Conservation (phyloP, 768 basidiomycete genomes). For the Inosperma sp. region DNA sequence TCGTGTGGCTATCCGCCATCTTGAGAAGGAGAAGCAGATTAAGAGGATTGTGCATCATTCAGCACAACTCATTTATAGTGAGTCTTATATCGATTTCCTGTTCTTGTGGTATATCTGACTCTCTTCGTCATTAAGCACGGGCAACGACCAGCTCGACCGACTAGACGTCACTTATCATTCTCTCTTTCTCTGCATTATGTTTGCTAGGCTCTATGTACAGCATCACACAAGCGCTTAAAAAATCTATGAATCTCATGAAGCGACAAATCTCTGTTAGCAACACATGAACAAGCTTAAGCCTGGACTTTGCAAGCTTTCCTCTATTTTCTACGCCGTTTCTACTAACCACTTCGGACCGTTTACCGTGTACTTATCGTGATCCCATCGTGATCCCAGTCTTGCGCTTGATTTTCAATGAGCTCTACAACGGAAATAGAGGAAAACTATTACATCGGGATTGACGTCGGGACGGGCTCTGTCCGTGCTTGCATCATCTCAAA, state of each 20-base stretch:
- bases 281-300: neutral
- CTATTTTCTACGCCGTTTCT: too few species aligned
- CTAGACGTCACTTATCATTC: conserved; percentile 27
- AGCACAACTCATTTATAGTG: conserved; percentile 93
- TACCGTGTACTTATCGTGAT: too few species aligned
- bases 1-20: conserved; percentile 81
- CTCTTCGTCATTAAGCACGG: conserved; percentile 35
- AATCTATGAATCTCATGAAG: conserved; percentile 28
- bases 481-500: conserved; percentile 75
- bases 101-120: neutral
- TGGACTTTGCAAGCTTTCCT: too few species aligned
- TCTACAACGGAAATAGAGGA: conserved; percentile 14
- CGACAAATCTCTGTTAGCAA: conserved; percentile 9
- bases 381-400: neutral
- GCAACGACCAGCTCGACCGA: conserved; percentile 41
- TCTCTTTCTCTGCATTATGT: conserved; percentile 26
- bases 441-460: conserved; percentile 65
- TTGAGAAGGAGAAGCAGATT: conserved; percentile 92
- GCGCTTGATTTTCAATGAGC: conserved; percentile 1
- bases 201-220: conserved; percentile 34
- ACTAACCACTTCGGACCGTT: too few species aligned
- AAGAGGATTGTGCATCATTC: conserved; percentile 97
- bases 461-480: conserved; percentile 92
- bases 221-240: conserved; percentile 30
- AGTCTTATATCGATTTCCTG: conserved; percentile 31